These are phyloP conservation scores for Lepraria neglecta DNA, from an alignment of 495 filamentous ascomycete genomes.

Conservation along the genomic window DNA sequence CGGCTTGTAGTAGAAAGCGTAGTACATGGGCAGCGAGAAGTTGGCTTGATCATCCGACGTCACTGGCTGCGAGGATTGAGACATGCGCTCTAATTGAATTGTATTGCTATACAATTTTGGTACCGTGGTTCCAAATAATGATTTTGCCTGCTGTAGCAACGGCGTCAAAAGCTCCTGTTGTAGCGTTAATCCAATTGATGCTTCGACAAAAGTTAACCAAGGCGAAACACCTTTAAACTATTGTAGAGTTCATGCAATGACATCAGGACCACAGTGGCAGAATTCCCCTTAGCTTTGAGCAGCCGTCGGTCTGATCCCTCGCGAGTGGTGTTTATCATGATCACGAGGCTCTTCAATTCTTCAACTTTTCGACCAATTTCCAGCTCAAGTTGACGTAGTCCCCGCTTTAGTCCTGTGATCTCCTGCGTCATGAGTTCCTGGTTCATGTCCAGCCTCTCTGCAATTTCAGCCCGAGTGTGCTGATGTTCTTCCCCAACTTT, in stretches of 20 bases:
- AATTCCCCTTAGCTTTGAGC: neutral
- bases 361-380: slow-evolving; percentile 1
- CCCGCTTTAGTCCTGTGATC: neutral
- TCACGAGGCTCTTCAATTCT: neutral
- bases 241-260: slow-evolving; percentile 4
- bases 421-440: slow-evolving; percentile 7
- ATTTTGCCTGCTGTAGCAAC: neutral
- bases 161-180: neutral
- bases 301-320: neutral
- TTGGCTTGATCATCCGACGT: neutral
- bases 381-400: neutral
- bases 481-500: neutral
- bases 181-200: neutral
- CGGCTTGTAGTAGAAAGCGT: slow-evolving; percentile 11
- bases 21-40: slow-evolving; percentile 3
- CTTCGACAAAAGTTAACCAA: too few relatives aligned
- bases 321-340: neutral
- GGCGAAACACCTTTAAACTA: neutral
- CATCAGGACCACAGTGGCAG: neutral
- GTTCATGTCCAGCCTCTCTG: neutral
- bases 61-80: neutral
- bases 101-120: too few relatives aligned
- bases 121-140: neutral
- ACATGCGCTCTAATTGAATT: too few relatives aligned
- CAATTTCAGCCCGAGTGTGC: neutral